Evolutionary conservation across 2,329 filamentous ascomycete species (phyloP).

Genomic region (Aspergillus udagawae): DNA sequence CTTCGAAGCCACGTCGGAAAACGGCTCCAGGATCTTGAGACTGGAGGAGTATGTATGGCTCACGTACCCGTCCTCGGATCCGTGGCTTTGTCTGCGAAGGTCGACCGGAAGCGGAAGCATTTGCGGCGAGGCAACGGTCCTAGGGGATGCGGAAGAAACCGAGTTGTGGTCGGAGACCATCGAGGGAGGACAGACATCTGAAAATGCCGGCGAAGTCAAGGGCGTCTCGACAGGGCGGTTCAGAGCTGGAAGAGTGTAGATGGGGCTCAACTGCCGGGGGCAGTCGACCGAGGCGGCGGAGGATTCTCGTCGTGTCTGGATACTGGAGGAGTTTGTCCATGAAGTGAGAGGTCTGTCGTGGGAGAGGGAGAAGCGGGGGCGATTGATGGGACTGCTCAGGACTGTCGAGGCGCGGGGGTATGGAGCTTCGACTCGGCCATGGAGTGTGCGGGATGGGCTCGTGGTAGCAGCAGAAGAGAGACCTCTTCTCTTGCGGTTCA

Average conservation of each 20-base stretch:
- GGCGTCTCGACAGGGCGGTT: conserved; percentile 49
- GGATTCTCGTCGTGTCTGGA: conserved; percentile 22
- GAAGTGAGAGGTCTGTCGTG: conserved; percentile 18
- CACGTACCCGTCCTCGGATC: conserved; percentile 21
- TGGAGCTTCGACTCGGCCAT: conserved; percentile 38
- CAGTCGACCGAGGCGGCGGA: conserved; percentile 16
- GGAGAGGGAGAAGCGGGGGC: conserved; percentile 26
- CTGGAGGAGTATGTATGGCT: conserved; percentile 16
- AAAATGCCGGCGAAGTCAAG: conserved; percentile 62
- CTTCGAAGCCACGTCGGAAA: conserved; percentile 24
- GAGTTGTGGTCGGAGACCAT: conserved; percentile 67
- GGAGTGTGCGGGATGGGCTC: conserved; percentile 35
- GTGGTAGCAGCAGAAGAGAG: conserved; percentile 30
- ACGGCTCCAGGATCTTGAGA: conserved; percentile 17
- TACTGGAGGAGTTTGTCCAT: conserved; percentile 15
- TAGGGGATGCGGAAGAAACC: conserved; percentile 58
- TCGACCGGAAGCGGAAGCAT: conserved; percentile 38
- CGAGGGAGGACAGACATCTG: conserved; percentile 64
- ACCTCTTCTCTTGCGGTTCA: conserved; percentile 68
- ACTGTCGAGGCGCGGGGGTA: conserved; percentile 31
- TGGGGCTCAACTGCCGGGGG: conserved; percentile 32
- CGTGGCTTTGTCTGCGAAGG: conserved; percentile 29
- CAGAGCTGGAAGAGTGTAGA: conserved; percentile 36
- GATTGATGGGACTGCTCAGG: conserved; percentile 22
- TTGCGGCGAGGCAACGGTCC: conserved; percentile 39